Evolutionary conservation across 805 yeast species (phyloP).

Genomic region (Candida silvatica): DNA sequence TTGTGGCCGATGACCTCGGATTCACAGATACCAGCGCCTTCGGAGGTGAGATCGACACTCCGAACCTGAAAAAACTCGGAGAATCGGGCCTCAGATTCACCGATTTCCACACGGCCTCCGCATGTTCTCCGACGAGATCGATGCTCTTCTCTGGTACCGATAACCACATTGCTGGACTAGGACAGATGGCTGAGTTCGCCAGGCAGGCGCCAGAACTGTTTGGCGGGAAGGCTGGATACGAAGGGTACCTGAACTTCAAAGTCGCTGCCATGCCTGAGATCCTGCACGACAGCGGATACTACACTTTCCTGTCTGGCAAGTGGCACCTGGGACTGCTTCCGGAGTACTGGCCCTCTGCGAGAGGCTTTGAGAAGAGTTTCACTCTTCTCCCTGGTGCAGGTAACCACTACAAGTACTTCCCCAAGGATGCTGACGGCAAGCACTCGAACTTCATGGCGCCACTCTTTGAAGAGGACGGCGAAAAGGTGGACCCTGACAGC

Average conservation of each 20-base stretch:
- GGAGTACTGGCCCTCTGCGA: conserved; percentile 37
- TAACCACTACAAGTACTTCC: conserved; percentile 42
- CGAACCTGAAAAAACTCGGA: conserved; percentile 38
- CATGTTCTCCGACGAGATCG: conserved; percentile 58
- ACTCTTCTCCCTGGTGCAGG: conserved; percentile 49
- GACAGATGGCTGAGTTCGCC: conserved; percentile 46
- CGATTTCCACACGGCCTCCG: conserved; percentile 55
- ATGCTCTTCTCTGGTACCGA: conserved; percentile 55
- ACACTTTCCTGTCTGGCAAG: conserved; percentile 46
- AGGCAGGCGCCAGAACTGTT: conserved; percentile 29
- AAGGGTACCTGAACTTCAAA: conserved; percentile 40
- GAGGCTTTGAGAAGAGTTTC: conserved; percentile 44
- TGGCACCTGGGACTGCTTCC: conserved; percentile 49
- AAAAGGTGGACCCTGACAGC: conserved; percentile 25
- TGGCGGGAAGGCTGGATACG: conserved; percentile 43
- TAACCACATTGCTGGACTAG: conserved; percentile 52
- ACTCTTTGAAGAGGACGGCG: conserved; percentile 31
- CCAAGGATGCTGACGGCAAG: conserved; percentile 20
- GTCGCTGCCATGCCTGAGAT: conserved; percentile 49
- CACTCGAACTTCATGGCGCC: conserved; percentile 28
- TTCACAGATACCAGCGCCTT: conserved; percentile 46
- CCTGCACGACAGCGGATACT: conserved; percentile 38
- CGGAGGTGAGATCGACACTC: conserved; percentile 53
- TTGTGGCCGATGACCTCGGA: conserved; percentile 37
- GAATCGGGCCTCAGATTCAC: conserved; percentile 39